A percentile compares a stretch with the other conserved stretches of the same genome.
These are phyloP conservation scores for Syzygium aqueum DNA, from an alignment of 345 rosid species.

Conservation along the genomic window DNA sequence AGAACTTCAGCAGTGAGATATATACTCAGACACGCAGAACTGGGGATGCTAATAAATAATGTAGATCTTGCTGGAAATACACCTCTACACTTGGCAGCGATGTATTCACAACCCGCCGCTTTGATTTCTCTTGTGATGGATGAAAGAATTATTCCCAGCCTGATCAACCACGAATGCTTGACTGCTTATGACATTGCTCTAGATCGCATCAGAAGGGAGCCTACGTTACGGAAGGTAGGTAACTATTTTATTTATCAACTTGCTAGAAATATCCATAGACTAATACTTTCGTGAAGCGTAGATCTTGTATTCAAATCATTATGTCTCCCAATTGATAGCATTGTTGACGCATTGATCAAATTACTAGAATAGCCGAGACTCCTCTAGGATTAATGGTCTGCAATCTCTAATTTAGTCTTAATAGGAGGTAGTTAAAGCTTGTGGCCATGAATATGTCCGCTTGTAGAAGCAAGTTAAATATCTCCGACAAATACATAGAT, in stretches of 20 bases:
- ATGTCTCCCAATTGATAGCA: background rate
- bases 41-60: background rate
- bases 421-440: background rate
- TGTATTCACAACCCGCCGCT: background rate
- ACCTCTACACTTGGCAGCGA: background rate
- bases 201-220: rapidly evolving
- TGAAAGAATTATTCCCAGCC: rapidly evolving
- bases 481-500: background rate
- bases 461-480: background rate
- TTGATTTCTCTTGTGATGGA: background rate
- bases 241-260: background rate
- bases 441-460: background rate
- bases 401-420: background rate
- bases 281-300: background rate
- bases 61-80: background rate
- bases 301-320: background rate
- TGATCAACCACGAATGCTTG: rapidly evolving
- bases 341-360: background rate
- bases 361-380: background rate
- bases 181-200: background rate
- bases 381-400: background rate
- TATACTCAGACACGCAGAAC: background rate
- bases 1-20: rapidly evolving
- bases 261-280: background rate
- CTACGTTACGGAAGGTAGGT: rapidly evolving